Evolutionary conservation across 768 basidiomycete species (phyloP), one percentile per base, ranked within the genome.

Genomic region (Termitomyces sp.): DNA sequence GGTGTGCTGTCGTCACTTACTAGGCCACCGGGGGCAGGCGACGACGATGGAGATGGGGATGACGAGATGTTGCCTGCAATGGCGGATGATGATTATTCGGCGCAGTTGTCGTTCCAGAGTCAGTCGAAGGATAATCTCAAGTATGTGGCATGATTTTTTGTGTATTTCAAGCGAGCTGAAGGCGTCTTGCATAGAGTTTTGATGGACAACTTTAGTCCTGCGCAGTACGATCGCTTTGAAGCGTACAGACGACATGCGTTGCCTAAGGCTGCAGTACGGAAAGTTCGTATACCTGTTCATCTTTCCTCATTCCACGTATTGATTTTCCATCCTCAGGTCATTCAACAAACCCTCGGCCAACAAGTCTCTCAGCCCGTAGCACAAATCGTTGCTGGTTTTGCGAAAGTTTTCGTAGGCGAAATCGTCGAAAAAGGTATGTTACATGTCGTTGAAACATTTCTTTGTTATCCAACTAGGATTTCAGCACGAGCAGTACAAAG

Each of bases 391-490:
- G 92, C 93, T 6, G 94, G 94, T 63, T 90, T 96, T 60, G 83
- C 85, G 15, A 96, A 96, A 69, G 92, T 96, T 0, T 96, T 95
- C 62, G 92, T 96, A 3, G 94, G 94, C 3, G 94, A 96, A 72
- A 91, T 96, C 6, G 84, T 95, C 18, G 94, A 95, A 70, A 91
- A 90, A 75, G 93, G 93, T 92, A 53, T 58, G 79, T 68, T 46
- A 0, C 16, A 20, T 50, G 4, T 58, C 49, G 36, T 39, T 50
- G 35, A 12, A 9, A 58, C n/a, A 32, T 24, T 44, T 65, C 44
- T 39, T 24, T 11, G 5, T 64, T 33, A 58, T 38, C 44, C 11
- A 22, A 33, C 18, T 57, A 52, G 15, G 7, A 13, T 8, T 68
- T 16, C 39, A 94, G 94, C 92, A 22, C 90, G 92, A 9, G 79